Conservation (phyloP, 257 asterid genomes). For the Hygrophila difformis region DNA sequence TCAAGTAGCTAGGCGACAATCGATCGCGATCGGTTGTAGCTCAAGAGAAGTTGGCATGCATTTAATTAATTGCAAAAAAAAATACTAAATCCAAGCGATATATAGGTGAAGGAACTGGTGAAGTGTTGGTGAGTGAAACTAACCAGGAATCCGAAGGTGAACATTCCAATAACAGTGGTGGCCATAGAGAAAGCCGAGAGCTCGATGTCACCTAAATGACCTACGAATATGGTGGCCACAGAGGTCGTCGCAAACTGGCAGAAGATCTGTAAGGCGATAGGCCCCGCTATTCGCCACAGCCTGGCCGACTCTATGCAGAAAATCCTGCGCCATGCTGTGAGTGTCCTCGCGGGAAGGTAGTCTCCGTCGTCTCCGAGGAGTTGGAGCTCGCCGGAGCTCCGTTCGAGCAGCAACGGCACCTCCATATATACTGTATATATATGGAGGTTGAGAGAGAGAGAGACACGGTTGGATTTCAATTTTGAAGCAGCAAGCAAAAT, state of each 20-base stretch:
- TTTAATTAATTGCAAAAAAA: too few relatives aligned
- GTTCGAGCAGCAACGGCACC: slow-evolving; percentile 34
- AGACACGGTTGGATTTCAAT: too few relatives aligned
- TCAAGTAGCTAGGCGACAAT: too few relatives aligned
- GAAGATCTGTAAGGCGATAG: slow-evolving; percentile 37
- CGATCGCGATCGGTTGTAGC: too few relatives aligned
- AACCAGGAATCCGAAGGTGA: slow-evolving; percentile 49
- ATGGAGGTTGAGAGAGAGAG: too few relatives aligned
- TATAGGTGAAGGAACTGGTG: too few relatives aligned
- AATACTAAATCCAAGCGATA: too few relatives aligned
- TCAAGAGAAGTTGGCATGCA: too few relatives aligned
- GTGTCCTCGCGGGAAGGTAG: slow-evolving; percentile 24
- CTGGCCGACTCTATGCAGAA: slow-evolving; percentile 31
- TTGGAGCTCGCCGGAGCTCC: slow-evolving; percentile 20
- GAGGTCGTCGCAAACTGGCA: slow-evolving; percentile 37
- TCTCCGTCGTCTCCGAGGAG: slow-evolving; percentile 34
- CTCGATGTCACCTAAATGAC: slow-evolving; percentile 39
- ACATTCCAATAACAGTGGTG: slow-evolving; percentile 30
- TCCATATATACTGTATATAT: slow-evolving; percentile 31
- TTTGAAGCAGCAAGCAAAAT: too few relatives aligned
- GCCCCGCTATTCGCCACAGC: slow-evolving; percentile 43
- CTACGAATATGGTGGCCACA: slow-evolving; percentile 43
- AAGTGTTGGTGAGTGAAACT: too few relatives aligned
- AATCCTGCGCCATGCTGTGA: slow-evolving; percentile 24
- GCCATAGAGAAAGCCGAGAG: slow-evolving; percentile 48